phyloP scores from a whole-genome alignment of 495 filamentous ascomycete genomes.

The Lophium mytilinum region DNA sequence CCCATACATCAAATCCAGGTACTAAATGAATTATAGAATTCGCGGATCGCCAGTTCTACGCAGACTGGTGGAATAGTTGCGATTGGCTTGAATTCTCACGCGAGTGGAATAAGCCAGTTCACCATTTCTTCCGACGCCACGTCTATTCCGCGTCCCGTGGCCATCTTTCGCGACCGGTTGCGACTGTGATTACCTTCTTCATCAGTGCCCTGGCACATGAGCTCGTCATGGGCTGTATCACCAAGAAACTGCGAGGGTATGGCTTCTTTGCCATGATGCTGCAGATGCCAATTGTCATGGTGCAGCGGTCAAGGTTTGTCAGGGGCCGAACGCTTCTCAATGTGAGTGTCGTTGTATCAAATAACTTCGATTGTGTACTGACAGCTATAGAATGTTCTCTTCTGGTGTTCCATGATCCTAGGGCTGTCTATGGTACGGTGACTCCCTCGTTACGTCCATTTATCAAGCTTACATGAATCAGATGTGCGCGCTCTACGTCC shows the following conservation, averaged over 20 bases:
- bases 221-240: slow-evolving; percentile 95
- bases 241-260: slow-evolving; percentile 91
- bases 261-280: slow-evolving; percentile 93
- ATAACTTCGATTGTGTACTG: neutral
- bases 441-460: neutral
- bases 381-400: slow-evolving; percentile 60
- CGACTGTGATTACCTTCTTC: slow-evolving; percentile 86
- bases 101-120: slow-evolving; percentile 98
- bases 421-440: slow-evolving; percentile 76
- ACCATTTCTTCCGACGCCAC: slow-evolving; percentile 90
- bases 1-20: neutral
- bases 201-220: slow-evolving; percentile 86
- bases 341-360: slow-evolving; percentile 32
- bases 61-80: slow-evolving; percentile 89
- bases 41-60: slow-evolving; percentile 91
- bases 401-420: slow-evolving; percentile 93
- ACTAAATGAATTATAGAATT: slow-evolving; percentile 41
- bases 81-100: slow-evolving; percentile 94
- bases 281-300: slow-evolving; percentile 85
- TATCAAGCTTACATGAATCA: slow-evolving; percentile 2
- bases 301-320: slow-evolving; percentile 74
- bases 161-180: slow-evolving; percentile 66
- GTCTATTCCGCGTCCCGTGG: slow-evolving; percentile 77
- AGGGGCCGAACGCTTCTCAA: slow-evolving; percentile 69
- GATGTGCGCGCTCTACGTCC: slow-evolving; percentile 28